Evolutionary conservation across 108 stramenopile genomes (phyloP).

Genomic region (Pelagomonas calceolata): DNA sequence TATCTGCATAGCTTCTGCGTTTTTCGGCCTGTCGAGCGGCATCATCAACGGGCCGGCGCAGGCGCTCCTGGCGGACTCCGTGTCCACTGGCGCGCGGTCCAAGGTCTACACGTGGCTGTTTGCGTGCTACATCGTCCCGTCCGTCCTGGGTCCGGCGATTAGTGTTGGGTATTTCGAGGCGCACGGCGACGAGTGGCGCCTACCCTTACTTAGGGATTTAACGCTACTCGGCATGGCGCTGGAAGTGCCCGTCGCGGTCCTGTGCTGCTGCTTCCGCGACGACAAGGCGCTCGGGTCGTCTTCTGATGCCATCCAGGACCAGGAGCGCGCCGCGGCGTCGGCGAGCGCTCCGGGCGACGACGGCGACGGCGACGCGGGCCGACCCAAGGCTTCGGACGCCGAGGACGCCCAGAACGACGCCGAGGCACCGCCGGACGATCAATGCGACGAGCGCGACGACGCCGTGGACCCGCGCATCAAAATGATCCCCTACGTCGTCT

Average conservation of each 20-base stretch:
- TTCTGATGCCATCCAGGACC: not conserved
- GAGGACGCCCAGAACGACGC: constrained; percentile 1
- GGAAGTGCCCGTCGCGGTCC: constrained; percentile 30
- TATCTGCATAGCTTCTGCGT: constrained; percentile 5
- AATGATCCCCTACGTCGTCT: constrained; percentile 12
- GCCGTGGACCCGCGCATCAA: not conserved
- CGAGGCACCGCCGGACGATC: not conserved
- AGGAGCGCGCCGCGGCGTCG: not conserved
- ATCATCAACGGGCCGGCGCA: constrained; percentile 14
- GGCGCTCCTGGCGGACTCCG: constrained; percentile 23
- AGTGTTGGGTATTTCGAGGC: constrained; percentile 40
- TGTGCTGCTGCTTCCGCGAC: constrained; percentile 60
- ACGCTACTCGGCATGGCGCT: constrained; percentile 47
- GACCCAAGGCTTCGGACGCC: not conserved
- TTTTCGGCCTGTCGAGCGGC: constrained; percentile 4
- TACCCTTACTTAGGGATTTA: constrained; percentile 33
- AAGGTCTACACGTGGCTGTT: constrained; percentile 42
- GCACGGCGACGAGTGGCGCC: constrained; percentile 49
- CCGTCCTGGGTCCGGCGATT: constrained; percentile 47
- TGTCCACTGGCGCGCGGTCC: constrained; percentile 23
- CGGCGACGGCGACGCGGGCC: not conserved
- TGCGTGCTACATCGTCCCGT: constrained; percentile 27
- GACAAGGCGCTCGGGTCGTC: constrained; percentile 38
- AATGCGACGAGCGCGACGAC: constrained; percentile 1
- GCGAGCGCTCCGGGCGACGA: not conserved